phyloP scores from a whole-genome alignment of 805 yeast species.

The Candida succiphila region DNA sequence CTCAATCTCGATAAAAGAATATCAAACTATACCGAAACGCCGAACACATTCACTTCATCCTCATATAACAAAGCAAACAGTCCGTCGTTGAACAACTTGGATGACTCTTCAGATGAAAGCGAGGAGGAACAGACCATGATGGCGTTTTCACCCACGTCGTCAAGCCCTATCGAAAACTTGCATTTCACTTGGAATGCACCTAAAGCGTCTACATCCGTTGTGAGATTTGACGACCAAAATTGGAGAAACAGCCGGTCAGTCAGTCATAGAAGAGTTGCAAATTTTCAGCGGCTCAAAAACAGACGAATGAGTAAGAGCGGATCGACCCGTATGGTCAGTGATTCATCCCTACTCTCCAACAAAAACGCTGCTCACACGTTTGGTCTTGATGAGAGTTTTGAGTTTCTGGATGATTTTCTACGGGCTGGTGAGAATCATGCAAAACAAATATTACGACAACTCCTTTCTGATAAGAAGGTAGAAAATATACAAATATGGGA shows the following conservation, averaged over 20 bases:
- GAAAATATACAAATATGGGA: constrained; percentile 50
- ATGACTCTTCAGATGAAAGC: constrained; percentile 3
- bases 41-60: neutral
- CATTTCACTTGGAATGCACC: constrained; percentile 18
- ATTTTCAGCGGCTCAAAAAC: constrained; percentile 21
- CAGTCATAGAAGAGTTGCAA: constrained; percentile 12
- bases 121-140: constrained; percentile 21
- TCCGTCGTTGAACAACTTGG: neutral
- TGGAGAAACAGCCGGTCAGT: constrained; percentile 8
- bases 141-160: constrained; percentile 12
- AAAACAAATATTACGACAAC: constrained; percentile 44
- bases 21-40: neutral
- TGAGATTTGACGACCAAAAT: constrained; percentile 1
- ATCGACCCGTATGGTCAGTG: constrained; percentile 8
- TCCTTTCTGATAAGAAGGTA: constrained; percentile 51
- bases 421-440: constrained; percentile 33
- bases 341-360: constrained; percentile 4
- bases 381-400: constrained; percentile 19
- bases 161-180: constrained; percentile 29
- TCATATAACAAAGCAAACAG: neutral
- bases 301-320: constrained; percentile 44
- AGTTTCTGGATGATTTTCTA: constrained; percentile 22
- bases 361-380: constrained; percentile 6
- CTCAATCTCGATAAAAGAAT: neutral
- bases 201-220: neutral